Evolutionary conservation across 805 yeast species (phyloP), one percentile per base, ranked within the genome.

Genomic region (Starmerella floris): DNA sequence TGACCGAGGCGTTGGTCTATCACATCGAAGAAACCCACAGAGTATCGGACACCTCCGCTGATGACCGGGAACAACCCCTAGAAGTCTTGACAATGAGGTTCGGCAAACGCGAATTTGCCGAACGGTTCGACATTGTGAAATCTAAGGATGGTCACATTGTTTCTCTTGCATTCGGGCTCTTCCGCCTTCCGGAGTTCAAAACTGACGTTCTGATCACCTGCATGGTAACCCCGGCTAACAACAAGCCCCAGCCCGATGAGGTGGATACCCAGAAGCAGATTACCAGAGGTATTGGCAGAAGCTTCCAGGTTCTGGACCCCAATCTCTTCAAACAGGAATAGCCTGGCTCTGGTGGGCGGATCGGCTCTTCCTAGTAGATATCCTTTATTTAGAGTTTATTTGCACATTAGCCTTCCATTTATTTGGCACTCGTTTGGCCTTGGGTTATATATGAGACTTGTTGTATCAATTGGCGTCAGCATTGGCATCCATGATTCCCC

Each of bases 21-120:
- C 58, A 54, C 39, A 38, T 47, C 23, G 52, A 49, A 21, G 58
- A 54, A 39, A 42, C 50, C 10, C 56, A 54, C 43, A 44, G 47
- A 10, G 21, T 52, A 16, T 45, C 55, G n/a, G 44, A 37, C 30
- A 40, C 44, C 17, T 10, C 34, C 13, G 30, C 11, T 5, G 38
- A 17, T 5, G 45, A 42, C 3, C 32, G 37, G 27, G 45, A 39
- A 31, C 45, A 43, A 13, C 36, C 46, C 3, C 22, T 42, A 15
- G 48, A 48, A 26, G 27, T 40, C 10, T 11, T 38, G 22, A 41
- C 45, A 23, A 22, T 16, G 26, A 30, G 22, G 22, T n/a, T 45
- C 19, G 42, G 42, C 36, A 35, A 35, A 13, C 51, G 44, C 41
- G 44, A 40, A 17, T 30, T 27, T 6, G 52, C 49, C 19, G 40